A percentile compares a stretch with the other conserved stretches of the same genome.
Conservation (phyloP, 352 stramenopile species). For the Phytophthora litchii region DNA sequence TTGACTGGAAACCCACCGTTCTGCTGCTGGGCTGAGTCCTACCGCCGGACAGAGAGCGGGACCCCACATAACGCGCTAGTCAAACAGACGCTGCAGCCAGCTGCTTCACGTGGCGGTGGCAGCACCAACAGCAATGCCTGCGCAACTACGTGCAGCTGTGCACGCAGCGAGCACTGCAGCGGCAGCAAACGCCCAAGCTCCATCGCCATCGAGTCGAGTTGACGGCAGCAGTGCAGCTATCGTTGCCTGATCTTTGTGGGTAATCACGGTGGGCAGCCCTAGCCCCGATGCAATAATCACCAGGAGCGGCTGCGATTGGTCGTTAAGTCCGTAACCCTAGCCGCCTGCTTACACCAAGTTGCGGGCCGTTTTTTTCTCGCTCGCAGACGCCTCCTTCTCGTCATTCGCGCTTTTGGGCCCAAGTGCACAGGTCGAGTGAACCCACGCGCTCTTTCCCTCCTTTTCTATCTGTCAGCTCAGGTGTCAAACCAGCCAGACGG, state of each 20-base stretch:
- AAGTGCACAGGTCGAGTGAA: conserved; percentile 17
- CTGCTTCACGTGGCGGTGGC: conserved; percentile 9
- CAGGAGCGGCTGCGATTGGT: conserved; percentile 5
- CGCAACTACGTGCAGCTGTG: neutral
- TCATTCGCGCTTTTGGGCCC: conserved; percentile 15
- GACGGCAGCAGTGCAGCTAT: conserved; percentile 9
- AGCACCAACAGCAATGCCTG: neutral
- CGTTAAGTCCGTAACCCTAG: neutral
- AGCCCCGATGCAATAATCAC: conserved; percentile 19
- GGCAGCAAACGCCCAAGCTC: neutral
- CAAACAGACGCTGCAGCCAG: conserved; percentile 11
- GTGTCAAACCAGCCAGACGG: conserved; percentile 15
- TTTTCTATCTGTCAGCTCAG: conserved; percentile 16
- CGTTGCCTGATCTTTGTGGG: conserved; percentile 16
- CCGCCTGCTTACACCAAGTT: conserved; percentile 2
- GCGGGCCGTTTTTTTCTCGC: conserved; percentile 20
- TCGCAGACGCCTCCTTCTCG: conserved; percentile 12
- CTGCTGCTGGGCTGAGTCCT: conserved; percentile 6
- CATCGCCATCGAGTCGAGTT: neutral
- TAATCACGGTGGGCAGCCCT: conserved; percentile 12
- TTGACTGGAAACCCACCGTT: conserved; percentile 19
- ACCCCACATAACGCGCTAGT: conserved; percentile 20
- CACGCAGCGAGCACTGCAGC: neutral
- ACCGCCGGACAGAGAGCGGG: conserved; percentile 25
- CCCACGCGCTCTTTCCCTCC: conserved; percentile 7